A percentile compares a stretch with the other conserved stretches of the same genome.
Conservation (phyloP, 2,329 filamentous ascomycete species). For the Fonsecaea pedrosoi region DNA sequence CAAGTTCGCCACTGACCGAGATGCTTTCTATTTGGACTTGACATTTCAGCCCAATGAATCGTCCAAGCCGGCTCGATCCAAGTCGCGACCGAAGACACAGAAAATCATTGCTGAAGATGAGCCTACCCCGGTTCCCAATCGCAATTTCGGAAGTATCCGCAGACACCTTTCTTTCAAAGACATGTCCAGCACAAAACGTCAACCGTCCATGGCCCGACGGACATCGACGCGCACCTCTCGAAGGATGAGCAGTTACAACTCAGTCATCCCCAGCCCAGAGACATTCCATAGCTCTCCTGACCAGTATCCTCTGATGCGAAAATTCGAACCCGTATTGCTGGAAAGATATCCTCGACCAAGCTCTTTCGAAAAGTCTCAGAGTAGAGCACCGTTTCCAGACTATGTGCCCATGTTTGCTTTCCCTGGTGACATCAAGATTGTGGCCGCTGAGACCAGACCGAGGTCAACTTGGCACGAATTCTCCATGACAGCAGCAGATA, state of each 20-base stretch:
- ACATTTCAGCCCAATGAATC: slow-evolving; percentile 82
- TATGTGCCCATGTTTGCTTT: slow-evolving; percentile 99
- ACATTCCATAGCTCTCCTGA: slow-evolving; percentile 86
- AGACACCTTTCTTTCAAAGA: slow-evolving; percentile 91
- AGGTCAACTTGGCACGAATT: slow-evolving; percentile 99
- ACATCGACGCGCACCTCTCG: slow-evolving; percentile 80
- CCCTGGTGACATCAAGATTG: slow-evolving; percentile 95
- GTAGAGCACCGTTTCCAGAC: slow-evolving; percentile 87
- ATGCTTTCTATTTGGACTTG: slow-evolving; percentile 90
- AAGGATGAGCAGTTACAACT: slow-evolving; percentile 95
- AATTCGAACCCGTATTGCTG: slow-evolving; percentile 94
- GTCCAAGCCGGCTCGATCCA: slow-evolving; percentile 45
- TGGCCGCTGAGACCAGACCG: slow-evolving; percentile 91
- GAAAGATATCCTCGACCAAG: slow-evolving; percentile 90
- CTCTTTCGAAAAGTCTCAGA: slow-evolving; percentile 77
- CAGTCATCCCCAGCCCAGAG: slow-evolving; percentile 91
- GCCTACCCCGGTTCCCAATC: slow-evolving; percentile 57
- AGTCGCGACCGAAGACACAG: slow-evolving; percentile 69
- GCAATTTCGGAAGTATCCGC: slow-evolving; percentile 81
- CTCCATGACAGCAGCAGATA: slow-evolving; percentile 94
- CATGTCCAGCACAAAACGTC: slow-evolving; percentile 92
- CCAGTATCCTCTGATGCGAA: slow-evolving; percentile 93
- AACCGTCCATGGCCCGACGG: slow-evolving; percentile 76
- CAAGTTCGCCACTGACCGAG: slow-evolving; percentile 94
- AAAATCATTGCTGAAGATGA: slow-evolving; percentile 78